Conservation (phyloP, 2,329 filamentous ascomycete genomes). For the Sclerotinia minor region DNA sequence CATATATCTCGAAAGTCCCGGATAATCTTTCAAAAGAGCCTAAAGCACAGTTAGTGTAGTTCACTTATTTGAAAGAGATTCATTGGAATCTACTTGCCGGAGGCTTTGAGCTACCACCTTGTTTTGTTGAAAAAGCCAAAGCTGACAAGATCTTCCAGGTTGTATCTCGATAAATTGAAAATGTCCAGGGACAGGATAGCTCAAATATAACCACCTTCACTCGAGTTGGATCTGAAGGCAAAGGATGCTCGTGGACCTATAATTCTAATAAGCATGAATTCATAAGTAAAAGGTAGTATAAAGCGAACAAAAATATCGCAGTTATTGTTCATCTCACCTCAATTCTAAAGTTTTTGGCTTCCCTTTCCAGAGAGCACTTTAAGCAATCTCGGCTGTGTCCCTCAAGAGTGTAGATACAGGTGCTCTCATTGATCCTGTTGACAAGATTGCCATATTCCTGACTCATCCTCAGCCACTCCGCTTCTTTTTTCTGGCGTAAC, state of each 20-base stretch:
- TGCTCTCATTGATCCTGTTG: constrained; percentile 39
- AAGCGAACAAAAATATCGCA: too few relatives aligned
- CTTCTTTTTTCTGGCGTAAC: constrained; percentile 42
- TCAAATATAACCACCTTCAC: constrained; percentile 55
- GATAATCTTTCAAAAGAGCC: constrained; percentile 8
- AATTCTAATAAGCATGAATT: not conserved
- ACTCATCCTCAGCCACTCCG: constrained; percentile 44
- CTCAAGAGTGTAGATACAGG: constrained; percentile 42
- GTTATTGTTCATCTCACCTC: not conserved
- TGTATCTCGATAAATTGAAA: constrained; percentile 52
- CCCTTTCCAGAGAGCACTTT: constrained; percentile 46
- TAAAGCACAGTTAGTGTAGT: not conserved
- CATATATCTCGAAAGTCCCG: not conserved
- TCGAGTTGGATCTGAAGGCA: constrained; percentile 45
- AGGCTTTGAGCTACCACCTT: not conserved
- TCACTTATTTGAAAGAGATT: not conserved
- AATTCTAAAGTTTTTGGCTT: constrained; percentile 47
- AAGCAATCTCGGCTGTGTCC: constrained; percentile 45
- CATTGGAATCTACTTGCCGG: constrained; percentile 25
- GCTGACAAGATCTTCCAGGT: constrained; percentile 50
- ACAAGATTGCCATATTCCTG: constrained; percentile 44
- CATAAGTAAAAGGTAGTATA: not conserved
- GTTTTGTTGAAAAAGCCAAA: not conserved
- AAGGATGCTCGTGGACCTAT: constrained; percentile 50
- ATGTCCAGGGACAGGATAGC: constrained; percentile 47